phyloP scores from a whole-genome alignment of 108 stramenopile genomes.

The Heterococcus sp. region DNA sequence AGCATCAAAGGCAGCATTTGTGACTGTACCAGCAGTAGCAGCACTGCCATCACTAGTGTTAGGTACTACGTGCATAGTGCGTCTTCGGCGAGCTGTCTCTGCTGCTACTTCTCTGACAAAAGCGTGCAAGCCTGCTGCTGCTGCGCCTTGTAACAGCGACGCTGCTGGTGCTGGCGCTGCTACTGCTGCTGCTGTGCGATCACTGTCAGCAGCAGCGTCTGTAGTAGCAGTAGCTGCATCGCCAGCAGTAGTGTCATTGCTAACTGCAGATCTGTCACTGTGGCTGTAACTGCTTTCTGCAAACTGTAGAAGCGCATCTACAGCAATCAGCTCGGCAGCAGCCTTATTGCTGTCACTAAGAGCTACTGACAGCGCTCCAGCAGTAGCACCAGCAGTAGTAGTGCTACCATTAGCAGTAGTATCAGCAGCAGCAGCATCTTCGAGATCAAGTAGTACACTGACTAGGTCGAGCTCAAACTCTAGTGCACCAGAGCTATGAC shows the following conservation, averaged over 20 bases:
- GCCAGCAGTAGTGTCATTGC: background rate
- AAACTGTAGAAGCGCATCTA: no score
- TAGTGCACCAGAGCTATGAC: slow-evolving; percentile 33
- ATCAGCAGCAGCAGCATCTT: background rate
- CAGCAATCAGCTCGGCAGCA: no score
- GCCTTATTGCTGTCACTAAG: background rate
- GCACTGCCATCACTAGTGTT: no score
- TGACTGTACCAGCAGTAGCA: slow-evolving; percentile 4
- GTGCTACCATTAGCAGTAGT: no score
- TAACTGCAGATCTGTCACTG: background rate
- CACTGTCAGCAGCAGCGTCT: no score
- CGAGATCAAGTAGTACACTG: slow-evolving; percentile 27
- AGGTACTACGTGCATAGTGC: slow-evolving; percentile 1
- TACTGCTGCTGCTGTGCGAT: background rate
- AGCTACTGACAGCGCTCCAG: background rate
- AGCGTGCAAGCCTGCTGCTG: slow-evolving; percentile 3
- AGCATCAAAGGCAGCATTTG: slow-evolving; percentile 14
- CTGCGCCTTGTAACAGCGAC: background rate
- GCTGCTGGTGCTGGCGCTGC: background rate
- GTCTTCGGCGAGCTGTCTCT: slow-evolving; percentile 3
- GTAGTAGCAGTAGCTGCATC: background rate
- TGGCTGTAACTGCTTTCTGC: no score
- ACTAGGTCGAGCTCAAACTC: slow-evolving; percentile 43
- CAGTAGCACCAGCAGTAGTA: slow-evolving; percentile 2
- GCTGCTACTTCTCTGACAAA: slow-evolving; percentile 26